A percentile compares a stretch with the other conserved stretches of the same genome.
Evolutionary conservation across 1,139 yeast species (phyloP).

Genomic region (Candida pseudoviswanathii): DNA sequence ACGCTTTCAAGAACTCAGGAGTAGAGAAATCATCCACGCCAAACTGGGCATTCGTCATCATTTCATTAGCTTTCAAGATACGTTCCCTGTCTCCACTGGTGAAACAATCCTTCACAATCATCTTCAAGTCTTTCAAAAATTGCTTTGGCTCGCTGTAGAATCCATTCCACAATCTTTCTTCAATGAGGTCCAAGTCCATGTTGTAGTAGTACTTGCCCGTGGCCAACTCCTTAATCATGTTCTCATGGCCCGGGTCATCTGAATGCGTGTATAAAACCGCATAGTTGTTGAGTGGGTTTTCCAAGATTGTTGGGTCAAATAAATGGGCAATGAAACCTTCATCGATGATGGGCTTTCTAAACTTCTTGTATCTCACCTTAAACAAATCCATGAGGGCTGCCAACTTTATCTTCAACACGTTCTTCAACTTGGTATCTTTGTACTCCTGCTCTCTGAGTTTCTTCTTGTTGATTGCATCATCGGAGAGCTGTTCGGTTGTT

Average conservation of each 20-base stretch:
- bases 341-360: conserved; percentile 87
- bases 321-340: conserved; percentile 72
- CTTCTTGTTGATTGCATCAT: conserved; percentile 27
- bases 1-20: conserved; percentile 72
- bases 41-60: conserved; percentile 95
- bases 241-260: conserved; percentile 51
- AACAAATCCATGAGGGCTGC: conserved; percentile 89
- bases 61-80: conserved; percentile 86
- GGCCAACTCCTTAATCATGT: conserved; percentile 76
- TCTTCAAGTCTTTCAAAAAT: conserved; percentile 77
- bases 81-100: conserved; percentile 83
- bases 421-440: conserved; percentile 79
- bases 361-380: conserved; percentile 82
- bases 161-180: conserved; percentile 96
- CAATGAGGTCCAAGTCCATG: conserved; percentile 92
- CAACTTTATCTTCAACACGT: conserved; percentile 78
- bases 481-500: conserved; percentile 6
- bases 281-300: conserved; percentile 36
- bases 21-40: conserved; percentile 87
- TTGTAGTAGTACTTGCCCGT: conserved; percentile 77
- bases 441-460: conserved; percentile 57
- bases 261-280: conserved; percentile 55
- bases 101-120: conserved; percentile 79
- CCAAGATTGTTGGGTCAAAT: conserved; percentile 59
- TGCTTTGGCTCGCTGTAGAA: conserved; percentile 92